Evolutionary conservation across 1,139 yeast genomes (phyloP), one percentile per base, ranked within the genome.

Genomic region (Yamadazyma conglobata): DNA sequence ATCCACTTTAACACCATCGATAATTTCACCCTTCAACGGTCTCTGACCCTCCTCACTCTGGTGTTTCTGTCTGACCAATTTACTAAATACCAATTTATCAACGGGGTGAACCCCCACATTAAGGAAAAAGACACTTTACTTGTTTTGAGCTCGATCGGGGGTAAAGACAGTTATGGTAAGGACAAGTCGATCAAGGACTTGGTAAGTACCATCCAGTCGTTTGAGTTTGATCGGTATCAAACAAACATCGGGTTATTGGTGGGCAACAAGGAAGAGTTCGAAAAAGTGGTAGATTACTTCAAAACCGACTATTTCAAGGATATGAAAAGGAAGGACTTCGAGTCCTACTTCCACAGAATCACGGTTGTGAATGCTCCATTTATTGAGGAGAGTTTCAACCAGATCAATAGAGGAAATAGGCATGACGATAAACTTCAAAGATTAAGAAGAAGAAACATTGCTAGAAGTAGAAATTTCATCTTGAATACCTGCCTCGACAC

Each of bases 401-500:
- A 37, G 7, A 41, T 52, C 7, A 42, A 46, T 15, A 42, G 60
- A 23, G 47, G 41, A 4, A 41, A 52, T 22, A 48, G 69, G 32
- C 70, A 64, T 31, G 37, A 39, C n/a, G 58, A 58, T 35, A 31
- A 32, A 4, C 39, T 58, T 6, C 70, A 64, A 40, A 40, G 66
- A 25, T 32, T 47, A 20, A 46, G 70, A 34, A 43, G 69, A 30
- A 46, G 64, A 31, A 47, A 49, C 21, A 57, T 63, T 30, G 68
- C 70, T 4, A 48, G 60, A 32, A 40, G 59, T 15, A 45, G 70
- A 30, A 64, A 64, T 41, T 63, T 60, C 40, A 41, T 60, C n/a
- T 28, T 64, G n/a, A 47, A 48, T 19, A 43, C 52, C 29, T 43
- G 56, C 2, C 44, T 62, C 27, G 43, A 37, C 9, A 32, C 46